phyloP scores from a whole-genome alignment of 176 grass and related monocot species.

The Zizania latifolia region DNA sequence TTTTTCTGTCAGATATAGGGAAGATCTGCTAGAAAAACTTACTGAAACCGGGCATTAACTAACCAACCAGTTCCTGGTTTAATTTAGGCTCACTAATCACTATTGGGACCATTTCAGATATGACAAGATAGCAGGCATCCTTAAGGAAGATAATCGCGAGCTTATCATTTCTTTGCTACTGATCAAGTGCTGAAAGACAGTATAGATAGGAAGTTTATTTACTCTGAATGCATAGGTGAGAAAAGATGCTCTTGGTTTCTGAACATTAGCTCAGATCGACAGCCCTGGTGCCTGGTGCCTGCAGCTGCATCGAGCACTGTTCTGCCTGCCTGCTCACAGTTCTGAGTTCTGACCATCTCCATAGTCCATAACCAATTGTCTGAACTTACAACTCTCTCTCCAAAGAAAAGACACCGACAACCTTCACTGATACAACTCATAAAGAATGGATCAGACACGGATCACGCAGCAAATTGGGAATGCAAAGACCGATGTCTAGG shows the following conservation, averaged over 20 bases:
- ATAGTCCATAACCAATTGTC: not conserved
- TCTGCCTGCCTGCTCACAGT: no score
- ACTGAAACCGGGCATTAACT: no score
- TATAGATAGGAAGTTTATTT: no score
- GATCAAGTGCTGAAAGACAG: not conserved
- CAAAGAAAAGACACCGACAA: conserved; percentile 28
- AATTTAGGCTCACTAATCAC: not conserved
- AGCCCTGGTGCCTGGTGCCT: conserved; percentile 28
- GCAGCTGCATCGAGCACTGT: conserved; percentile 15
- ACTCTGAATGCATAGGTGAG: conserved; percentile 8
- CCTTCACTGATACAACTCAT: conserved; percentile 29
- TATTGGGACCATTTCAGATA: not conserved
- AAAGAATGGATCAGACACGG: conserved; percentile 26
- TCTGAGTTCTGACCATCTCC: no score
- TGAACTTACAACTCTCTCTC: not conserved
- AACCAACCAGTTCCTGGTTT: not conserved
- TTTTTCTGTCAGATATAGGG: not conserved
- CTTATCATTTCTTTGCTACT: conserved; percentile 4
- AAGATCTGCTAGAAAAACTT: not conserved
- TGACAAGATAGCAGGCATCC: not conserved
- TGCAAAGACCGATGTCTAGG: not conserved
- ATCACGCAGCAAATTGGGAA: conserved; percentile 42
- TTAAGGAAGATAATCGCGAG: conserved; percentile 13
- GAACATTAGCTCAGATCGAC: conserved; percentile 18
- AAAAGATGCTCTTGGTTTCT: conserved; percentile 33